Evolutionary conservation across 73 alveolate genomes (phyloP), one percentile per base, ranked within the genome.

Genomic region (Uronychia setigera): DNA sequence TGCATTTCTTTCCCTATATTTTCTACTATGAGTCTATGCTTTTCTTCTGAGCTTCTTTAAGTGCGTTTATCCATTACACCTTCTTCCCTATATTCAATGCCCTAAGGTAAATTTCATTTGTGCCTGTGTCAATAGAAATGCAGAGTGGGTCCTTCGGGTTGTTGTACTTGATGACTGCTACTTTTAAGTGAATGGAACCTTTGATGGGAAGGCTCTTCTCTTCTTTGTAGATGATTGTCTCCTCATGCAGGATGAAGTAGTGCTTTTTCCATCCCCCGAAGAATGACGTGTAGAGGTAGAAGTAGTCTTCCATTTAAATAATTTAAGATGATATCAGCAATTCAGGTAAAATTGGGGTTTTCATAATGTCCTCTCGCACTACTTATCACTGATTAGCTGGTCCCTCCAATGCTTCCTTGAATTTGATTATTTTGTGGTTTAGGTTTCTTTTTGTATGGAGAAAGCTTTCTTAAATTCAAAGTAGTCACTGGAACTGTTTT

Each of bases 171-270:
- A 83, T 83, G 33, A 46, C 67, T 11, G 91, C 84, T 0, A 83
- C 75, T 58, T 60, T 91, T 81, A 97, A 86, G 89, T 95, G 98
- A 29, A 97, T 90, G 78, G 93, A 89, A 35, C 99, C 99, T 84
- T 94, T 79, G 14, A 93, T 95, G 67, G 90, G 85, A 57, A 91
- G 97, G 34, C 94, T 96, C 46, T 92, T 86, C 27, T 86, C 85
- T 80, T 97, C 93, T 76, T 92, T 91, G 78, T 95, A 95, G 60
- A 92, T 92, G 78, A 97, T 84, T 31, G 95, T 86, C 32, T 94
- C 98, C 19, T 96, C 96, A 87, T 92, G 96, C 76, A 97, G 89
- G 32, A 88, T 90, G 82, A 96, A 96, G 75, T 89, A 95, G 34
- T 98, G 85, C 58, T 89, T 94, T 80, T n/a, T n/a, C n/a, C n/a